Evolutionary conservation across 2,329 filamentous ascomycete species (phyloP), one percentile per base, ranked within the genome.

Genomic region (Beauveria brongniartii): DNA sequence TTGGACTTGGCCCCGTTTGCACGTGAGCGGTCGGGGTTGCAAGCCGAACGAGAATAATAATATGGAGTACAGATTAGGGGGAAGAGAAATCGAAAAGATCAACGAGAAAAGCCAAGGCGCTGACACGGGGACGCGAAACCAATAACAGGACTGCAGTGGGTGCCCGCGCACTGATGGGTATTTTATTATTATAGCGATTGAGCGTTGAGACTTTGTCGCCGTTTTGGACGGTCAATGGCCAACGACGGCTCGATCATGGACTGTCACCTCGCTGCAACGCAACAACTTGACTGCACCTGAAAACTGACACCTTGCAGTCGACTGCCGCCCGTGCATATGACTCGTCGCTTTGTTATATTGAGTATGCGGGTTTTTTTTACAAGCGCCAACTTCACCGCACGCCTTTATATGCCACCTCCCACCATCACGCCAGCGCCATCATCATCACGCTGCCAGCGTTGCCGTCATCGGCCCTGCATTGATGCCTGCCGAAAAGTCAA

Each of bases 21-120:
- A 54, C 57, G 57, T 60, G 57, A 60, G 41, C 57, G 57, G 57
- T 14, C 48, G 40, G 50, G 28, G 34, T 47, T 9, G 20, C 14
- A 40, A 46, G 28, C 48, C 37, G 28, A 44, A 40, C 8, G 9
- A 34, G 48, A 18, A 9, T 9, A 51, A 46, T 20, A 46, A 46
- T n/a, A 46, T 1, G 28, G n/a, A 24, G 4, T 24, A 24, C 3
- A 5, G 24, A 24, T 24, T 24, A 24, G 24, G n/a, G n/a, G 26
- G 22, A 1, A 20, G 22, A 2, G 20, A 6, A n/a, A 7, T 46
- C 43, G 34, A 14, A 37, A 37, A 37, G 12, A 37, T 37, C 34
- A 37, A 37, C 34, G 34, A 10, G 12, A 37, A 37, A 37, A 37
- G 34, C 34, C 34, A 37, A 37, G 34, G 3, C 14, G 12, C 34